Evolutionary conservation across 106 monocot species (phyloP).

Genomic region (Iris macrosiphon): DNA sequence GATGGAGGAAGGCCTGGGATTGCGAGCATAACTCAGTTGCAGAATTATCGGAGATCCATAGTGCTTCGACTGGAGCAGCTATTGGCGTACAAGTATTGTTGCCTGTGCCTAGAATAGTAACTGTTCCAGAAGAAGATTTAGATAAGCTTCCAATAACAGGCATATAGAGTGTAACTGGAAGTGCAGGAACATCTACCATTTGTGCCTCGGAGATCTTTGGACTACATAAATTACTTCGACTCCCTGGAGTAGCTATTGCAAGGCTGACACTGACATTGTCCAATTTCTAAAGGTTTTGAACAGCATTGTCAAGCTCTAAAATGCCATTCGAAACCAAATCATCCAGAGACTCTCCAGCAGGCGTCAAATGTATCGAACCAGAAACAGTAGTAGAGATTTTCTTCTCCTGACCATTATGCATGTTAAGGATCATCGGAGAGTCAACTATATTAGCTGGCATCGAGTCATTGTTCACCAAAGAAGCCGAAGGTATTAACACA

Average conservation of each 20-base stretch:
- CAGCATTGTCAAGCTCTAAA: neutral
- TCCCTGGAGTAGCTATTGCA: neutral
- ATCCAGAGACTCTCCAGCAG: neutral
- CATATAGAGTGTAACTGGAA: conserved; percentile 28
- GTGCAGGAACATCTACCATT: conserved; percentile 21
- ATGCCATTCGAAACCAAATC: neutral
- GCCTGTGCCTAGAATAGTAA: neutral
- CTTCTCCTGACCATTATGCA: neutral
- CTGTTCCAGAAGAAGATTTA: conserved; percentile 18
- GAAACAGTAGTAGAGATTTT: neutral
- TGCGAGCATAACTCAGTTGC: neutral
- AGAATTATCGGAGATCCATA: too few relatives aligned
- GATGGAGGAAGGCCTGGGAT: neutral
- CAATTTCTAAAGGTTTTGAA: conserved; percentile 8
- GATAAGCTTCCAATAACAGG: conserved; percentile 23
- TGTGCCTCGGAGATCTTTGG: conserved; percentile 4
- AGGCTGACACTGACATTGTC: neutral
- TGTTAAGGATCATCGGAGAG: neutral
- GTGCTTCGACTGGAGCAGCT: neutral
- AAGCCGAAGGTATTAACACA: conserved; percentile 15
- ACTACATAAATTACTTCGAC: neutral
- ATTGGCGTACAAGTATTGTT: neutral
- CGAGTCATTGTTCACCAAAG: conserved; percentile 7
- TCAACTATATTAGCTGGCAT: neutral
- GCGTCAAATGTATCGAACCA: neutral